These are phyloP conservation scores for Trametes maxima DNA, from an alignment of 768 basidiomycete species.

Conservation along the genomic window DNA sequence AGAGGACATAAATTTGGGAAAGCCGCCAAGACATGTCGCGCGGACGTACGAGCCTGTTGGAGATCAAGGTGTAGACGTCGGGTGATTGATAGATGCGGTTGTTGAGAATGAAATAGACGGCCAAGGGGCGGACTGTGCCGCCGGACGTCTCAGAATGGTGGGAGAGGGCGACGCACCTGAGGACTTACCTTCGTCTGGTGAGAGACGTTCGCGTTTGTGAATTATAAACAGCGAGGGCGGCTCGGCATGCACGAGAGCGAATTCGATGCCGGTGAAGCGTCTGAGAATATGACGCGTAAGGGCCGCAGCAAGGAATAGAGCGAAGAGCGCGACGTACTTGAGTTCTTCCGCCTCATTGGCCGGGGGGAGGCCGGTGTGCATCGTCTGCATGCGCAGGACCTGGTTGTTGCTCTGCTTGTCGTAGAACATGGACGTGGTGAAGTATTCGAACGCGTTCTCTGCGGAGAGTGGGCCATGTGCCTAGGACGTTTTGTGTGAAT, in stretches of 20 bases:
- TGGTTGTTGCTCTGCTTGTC: conserved; percentile 95
- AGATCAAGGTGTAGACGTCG: conserved; percentile 80
- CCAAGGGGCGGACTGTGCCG: conserved; percentile 67
- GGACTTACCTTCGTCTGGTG: conserved; percentile 76
- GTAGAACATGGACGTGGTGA: conserved; percentile 89
- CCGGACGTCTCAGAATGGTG: conserved; percentile 7
- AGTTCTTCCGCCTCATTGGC: conserved; percentile 85
- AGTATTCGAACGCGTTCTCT: conserved; percentile 88
- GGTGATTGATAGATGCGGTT: conserved; percentile 89
- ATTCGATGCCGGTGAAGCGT: conserved; percentile 87
- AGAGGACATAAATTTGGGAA: conserved; percentile 4
- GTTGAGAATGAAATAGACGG: conserved; percentile 87
- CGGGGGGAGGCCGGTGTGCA: conserved; percentile 77
- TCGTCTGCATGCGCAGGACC: conserved; percentile 90
- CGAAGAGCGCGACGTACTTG: conserved; percentile 50
- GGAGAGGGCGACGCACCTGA: conserved; percentile 9
- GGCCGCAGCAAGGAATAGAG: conserved; percentile 3
- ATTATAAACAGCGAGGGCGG: conserved; percentile 86
- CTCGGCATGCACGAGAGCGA: conserved; percentile 77
- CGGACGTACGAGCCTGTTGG: conserved; percentile 72
- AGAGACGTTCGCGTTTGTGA: conserved; percentile 84
- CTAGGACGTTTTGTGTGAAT: conserved; percentile 12
- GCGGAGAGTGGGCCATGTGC: conserved; percentile 67
- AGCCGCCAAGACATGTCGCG: neutral
- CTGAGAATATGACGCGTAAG: conserved; percentile 40